These are phyloP conservation scores for Syzygium malaccense DNA, from an alignment of 441 rosid genomes.

Conservation along the genomic window DNA sequence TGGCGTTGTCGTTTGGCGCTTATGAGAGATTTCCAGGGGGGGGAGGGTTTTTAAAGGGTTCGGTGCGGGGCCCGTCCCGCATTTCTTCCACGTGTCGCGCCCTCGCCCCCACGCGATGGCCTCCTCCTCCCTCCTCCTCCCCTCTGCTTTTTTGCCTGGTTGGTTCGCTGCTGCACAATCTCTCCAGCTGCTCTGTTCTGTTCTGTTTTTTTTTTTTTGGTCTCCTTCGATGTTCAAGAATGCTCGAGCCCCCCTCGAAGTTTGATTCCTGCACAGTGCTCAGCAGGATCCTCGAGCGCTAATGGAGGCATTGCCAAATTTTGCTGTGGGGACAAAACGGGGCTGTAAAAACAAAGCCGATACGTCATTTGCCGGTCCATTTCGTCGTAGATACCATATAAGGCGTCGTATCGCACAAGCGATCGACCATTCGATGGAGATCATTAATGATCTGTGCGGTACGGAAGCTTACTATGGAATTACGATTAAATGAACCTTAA, in stretches of 20 bases:
- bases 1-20: conserved; percentile 5
- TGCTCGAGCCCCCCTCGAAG: background rate
- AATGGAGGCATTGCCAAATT: background rate
- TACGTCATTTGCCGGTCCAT: background rate
- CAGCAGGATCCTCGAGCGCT: background rate
- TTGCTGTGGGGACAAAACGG: background rate
- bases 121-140: background rate
- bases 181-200: no score
- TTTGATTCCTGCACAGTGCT: background rate
- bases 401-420: background rate
- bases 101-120: background rate
- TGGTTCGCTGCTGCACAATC: no score
- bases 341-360: background rate
- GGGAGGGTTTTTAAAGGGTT: conserved; percentile 6
- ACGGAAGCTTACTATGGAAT: no score
- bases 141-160: background rate
- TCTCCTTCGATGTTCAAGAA: no score
- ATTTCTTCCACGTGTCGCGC: background rate
- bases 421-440: no score
- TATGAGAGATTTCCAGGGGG: background rate
- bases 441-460: background rate
- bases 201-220: fast-evolving
- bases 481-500: background rate
- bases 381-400: no score
- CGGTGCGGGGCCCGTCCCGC: conserved; percentile 1